phyloP scores from a whole-genome alignment of 805 yeast species.

The Candida parachauliodes region DNA sequence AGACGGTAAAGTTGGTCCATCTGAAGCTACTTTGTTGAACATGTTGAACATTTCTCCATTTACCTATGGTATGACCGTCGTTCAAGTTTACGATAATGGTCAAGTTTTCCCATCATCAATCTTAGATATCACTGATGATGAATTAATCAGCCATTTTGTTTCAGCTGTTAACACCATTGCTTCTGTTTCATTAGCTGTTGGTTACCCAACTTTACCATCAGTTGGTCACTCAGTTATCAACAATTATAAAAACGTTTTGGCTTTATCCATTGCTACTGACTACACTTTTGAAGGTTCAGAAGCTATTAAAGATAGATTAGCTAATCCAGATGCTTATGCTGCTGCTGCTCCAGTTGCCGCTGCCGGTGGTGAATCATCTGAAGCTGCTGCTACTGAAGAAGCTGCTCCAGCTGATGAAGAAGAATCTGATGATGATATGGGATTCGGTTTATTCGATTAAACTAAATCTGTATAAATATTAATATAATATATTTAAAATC shows the following conservation, averaged over 20 bases:
- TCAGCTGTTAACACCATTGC: slow-evolving; percentile 92
- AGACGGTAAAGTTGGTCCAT: slow-evolving; percentile 91
- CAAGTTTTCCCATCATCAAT: slow-evolving; percentile 95
- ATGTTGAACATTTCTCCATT: slow-evolving; percentile 99
- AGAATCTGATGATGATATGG: slow-evolving; percentile 90
- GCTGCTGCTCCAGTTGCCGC: slow-evolving; percentile 94
- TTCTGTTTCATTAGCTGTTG: slow-evolving; percentile 93
- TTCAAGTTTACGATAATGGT: slow-evolving; percentile 97
- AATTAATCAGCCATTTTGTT: slow-evolving; percentile 87
- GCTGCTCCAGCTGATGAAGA: slow-evolving; percentile 73
- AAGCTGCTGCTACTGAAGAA: slow-evolving; percentile 68
- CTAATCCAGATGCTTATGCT: slow-evolving; percentile 99
- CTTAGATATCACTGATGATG: slow-evolving; percentile 98
- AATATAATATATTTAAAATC: background rate
- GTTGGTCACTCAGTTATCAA: slow-evolving; percentile 98
- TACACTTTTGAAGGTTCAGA: slow-evolving; percentile 99
- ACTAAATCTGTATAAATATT: slow-evolving; percentile 13
- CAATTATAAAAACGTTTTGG: slow-evolving; percentile 98
- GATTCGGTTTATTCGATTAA: slow-evolving; percentile 98
- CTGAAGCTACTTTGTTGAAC: slow-evolving; percentile 98
- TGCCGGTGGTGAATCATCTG: slow-evolving; percentile 59
- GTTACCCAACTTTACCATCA: slow-evolving; percentile 99
- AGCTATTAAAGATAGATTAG: slow-evolving; percentile 98
- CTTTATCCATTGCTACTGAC: slow-evolving; percentile 97
- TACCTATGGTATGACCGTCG: slow-evolving; percentile 96